Percentiles rank a stretch among this genome's conserved stretches.
Evolutionary conservation across 768 basidiomycete species (phyloP).

Genomic region (Leccinum rimulosum): DNA sequence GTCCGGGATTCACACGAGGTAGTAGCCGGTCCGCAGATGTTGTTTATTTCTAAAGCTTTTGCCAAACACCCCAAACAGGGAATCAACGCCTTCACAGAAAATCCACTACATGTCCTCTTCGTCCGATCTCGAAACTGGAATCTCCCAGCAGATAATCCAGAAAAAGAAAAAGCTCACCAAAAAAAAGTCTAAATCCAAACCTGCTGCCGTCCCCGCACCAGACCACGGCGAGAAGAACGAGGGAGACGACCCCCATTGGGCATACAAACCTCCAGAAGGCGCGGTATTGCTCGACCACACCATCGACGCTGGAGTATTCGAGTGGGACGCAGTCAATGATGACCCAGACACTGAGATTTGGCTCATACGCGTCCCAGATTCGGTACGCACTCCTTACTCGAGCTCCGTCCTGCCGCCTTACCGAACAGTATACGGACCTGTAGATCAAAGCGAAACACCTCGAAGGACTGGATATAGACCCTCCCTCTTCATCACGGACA

Average conservation of each 20-base stretch:
- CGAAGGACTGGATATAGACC: no score
- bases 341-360: no score
- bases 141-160: conserved; percentile 6
- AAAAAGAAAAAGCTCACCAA: conserved; percentile 9
- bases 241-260: conserved; percentile 55
- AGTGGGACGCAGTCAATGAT: conserved; percentile 19
- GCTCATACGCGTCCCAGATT: no score
- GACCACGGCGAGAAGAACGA: conserved; percentile 47
- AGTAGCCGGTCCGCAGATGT: neutral
- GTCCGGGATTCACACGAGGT: no score
- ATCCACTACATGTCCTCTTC: conserved; percentile 19
- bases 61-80: conserved; percentile 28
- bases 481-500: conserved; percentile 13
- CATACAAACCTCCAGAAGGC: conserved; percentile 56
- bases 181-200: conserved; percentile 8
- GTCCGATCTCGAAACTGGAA: conserved; percentile 15
- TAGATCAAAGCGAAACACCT: no score
- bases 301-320: conserved; percentile 50
- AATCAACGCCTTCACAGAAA: neutral
- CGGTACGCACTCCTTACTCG: no score
- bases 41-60: conserved; percentile 28
- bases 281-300: conserved; percentile 46
- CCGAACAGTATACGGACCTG: no score
- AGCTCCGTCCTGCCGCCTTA: no score
- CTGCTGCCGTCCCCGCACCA: conserved; percentile 6